Percentiles rank a stretch among this genome's conserved stretches.
Conservation (phyloP, 805 yeast genomes). For the Metschnikowia amazonensis region DNA sequence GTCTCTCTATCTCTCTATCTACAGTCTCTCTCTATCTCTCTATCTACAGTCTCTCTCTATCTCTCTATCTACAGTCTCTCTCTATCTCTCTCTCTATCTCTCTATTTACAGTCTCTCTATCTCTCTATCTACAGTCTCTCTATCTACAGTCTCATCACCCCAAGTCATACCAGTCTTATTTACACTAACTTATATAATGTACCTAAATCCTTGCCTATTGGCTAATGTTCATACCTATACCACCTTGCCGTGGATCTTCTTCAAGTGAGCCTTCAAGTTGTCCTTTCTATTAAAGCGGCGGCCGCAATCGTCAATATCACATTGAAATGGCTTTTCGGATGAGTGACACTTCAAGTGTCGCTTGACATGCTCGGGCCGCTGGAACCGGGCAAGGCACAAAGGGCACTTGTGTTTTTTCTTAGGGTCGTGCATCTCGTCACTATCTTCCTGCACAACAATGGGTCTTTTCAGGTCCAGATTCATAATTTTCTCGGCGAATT, state of each 20-base stretch:
- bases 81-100: too few species aligned
- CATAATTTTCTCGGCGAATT: conserved; percentile 20
- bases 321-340: conserved; percentile 53
- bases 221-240: background rate
- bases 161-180: too few species aligned
- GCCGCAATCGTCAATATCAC: conserved; percentile 50
- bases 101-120: too few species aligned
- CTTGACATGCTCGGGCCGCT: conserved; percentile 70
- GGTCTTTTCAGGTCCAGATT: conserved; percentile 22
- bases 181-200: too few species aligned
- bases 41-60: too few species aligned
- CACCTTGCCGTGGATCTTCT: conserved; percentile 48
- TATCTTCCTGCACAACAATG: conserved; percentile 21
- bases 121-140: too few species aligned
- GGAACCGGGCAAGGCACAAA: conserved; percentile 57
- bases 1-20: too few species aligned
- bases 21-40: too few species aligned
- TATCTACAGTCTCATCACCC: too few species aligned
- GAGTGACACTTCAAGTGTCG: conserved; percentile 58
- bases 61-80: too few species aligned
- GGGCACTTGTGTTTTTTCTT: conserved; percentile 65
- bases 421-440: conserved; percentile 37
- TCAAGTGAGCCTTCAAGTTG: conserved; percentile 56
- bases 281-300: conserved; percentile 58
- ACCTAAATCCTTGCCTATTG: too few species aligned